phyloP scores from a whole-genome alignment of 2,329 filamentous ascomycete genomes.

The Cladosporium sp. region DNA sequence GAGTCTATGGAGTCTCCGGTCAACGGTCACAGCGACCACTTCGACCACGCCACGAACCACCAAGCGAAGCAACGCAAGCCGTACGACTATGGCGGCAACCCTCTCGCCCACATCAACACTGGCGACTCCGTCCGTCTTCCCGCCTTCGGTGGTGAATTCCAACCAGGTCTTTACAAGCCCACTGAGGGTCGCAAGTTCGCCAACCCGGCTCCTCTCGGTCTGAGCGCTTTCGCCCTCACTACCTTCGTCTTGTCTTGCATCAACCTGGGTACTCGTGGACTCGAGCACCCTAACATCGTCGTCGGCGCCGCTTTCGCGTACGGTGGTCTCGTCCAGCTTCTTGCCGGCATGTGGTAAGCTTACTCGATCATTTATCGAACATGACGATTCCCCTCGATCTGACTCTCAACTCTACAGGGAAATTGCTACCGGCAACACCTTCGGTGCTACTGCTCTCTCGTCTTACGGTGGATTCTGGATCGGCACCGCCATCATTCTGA shows the following conservation, averaged over 20 bases:
- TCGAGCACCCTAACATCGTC: slow-evolving; percentile 42
- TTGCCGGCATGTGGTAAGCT: slow-evolving; percentile 47
- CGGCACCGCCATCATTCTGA: slow-evolving; percentile 54
- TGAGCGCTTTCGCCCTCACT: slow-evolving; percentile 61
- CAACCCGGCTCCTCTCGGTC: slow-evolving; percentile 57
- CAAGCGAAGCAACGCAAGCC: slow-evolving; percentile 38
- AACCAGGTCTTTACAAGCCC: slow-evolving; percentile 45
- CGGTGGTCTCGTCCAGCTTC: slow-evolving; percentile 47
- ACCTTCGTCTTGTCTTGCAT: slow-evolving; percentile 56
- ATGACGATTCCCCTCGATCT: background rate
- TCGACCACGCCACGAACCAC: slow-evolving; percentile 33
- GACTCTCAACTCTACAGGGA: slow-evolving; percentile 34
- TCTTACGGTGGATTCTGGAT: slow-evolving; percentile 61
- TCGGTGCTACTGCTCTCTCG: slow-evolving; percentile 57
- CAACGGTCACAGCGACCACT: slow-evolving; percentile 27
- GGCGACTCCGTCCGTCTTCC: slow-evolving; percentile 44
- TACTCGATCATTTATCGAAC: background rate
- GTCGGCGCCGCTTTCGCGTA: slow-evolving; percentile 47
- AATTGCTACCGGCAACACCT: slow-evolving; percentile 58
- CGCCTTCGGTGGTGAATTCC: slow-evolving; percentile 50
- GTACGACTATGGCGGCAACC: slow-evolving; percentile 49
- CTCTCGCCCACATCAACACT: slow-evolving; percentile 46
- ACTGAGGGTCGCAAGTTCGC: slow-evolving; percentile 43
- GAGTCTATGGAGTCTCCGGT: slow-evolving; percentile 10
- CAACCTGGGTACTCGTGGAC: slow-evolving; percentile 42